Base-by-base conservation (phyloP, 106 monocot genomes). In the Agapanthus africanus region DNA sequence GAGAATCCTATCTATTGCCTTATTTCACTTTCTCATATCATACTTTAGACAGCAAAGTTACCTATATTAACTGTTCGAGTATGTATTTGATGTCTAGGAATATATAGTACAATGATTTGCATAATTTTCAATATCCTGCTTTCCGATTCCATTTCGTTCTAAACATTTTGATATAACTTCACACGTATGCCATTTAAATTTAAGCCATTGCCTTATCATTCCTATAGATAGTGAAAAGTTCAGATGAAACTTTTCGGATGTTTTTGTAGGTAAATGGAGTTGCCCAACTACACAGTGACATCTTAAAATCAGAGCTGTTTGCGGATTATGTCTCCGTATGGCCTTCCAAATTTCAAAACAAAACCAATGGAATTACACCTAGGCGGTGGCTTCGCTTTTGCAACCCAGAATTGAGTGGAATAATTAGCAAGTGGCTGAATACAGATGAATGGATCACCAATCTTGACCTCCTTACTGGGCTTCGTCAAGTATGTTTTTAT, bases 221-320 rank as follows among this genome's bases (percentile, higher is more conserved):
- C 14, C 3, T 36, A 33, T 7, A n/a, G 61, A 35, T 36, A 35
- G 35, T 61, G 7, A n/a, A n/a, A n/a, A n/a, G n/a, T n/a, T n/a
- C n/a, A n/a, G n/a, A n/a, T n/a, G n/a, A n/a, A n/a, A n/a, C n/a
- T n/a, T n/a, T n/a, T n/a, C n/a, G n/a, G n/a, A n/a, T n/a, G n/a
- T n/a, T n/a, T n/a, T n/a, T n/a, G n/a, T 68, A 95, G 95, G 95
- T 95, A 34, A 95, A 95, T 80, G 95, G 95, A 59, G 95, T 95
- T 44, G 91, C 95, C 11, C 84, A 91, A 40, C 73, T 95, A 34
- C 95, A 95, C 68, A 95, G 88, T 78, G 83, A 91, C 71, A 91
- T 95, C 44, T 70, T 91, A 68, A 95, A 82, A 70, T 25, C 80
- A 39, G 91, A 88, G 51, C 57, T 95, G 38, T 95, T 95, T 74